phyloP scores from a whole-genome alignment of 2,329 filamentous ascomycete species.

The Fusarium falciforme region DNA sequence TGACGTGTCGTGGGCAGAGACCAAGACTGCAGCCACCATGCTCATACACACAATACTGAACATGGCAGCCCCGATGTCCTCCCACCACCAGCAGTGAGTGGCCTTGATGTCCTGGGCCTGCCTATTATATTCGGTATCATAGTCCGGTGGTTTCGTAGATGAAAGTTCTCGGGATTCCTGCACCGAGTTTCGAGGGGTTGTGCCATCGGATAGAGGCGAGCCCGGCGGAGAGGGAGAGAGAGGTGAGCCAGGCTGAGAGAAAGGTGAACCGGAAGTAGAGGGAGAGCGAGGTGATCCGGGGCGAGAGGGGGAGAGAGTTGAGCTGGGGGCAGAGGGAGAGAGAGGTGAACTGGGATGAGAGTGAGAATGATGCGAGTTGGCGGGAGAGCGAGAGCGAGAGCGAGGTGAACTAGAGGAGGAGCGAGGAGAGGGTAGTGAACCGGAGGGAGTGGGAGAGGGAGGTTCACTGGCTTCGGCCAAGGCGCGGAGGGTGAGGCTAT shows the following conservation, averaged over 20 bases:
- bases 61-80: constrained; percentile 2
- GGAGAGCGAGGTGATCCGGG: neutral
- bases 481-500: neutral
- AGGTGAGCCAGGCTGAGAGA: neutral
- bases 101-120: neutral
- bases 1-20: neutral
- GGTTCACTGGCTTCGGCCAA: neutral
- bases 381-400: neutral
- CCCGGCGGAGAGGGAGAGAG: neutral
- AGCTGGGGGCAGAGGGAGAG: neutral
- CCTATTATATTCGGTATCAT: neutral
- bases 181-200: neutral
- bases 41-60: neutral
- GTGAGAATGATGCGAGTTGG: neutral
- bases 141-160: neutral
- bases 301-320: neutral
- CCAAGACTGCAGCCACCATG: neutral
- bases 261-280: neutral
- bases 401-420: neutral
- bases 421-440: neutral
- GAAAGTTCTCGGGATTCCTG: neutral
- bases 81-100: constrained; percentile 8
- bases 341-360: neutral
- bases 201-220: neutral
- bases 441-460: neutral